phyloP scores from a whole-genome alignment of 371 early-diverging fungal genomes.

The Fennellomyces sp. region DNA sequence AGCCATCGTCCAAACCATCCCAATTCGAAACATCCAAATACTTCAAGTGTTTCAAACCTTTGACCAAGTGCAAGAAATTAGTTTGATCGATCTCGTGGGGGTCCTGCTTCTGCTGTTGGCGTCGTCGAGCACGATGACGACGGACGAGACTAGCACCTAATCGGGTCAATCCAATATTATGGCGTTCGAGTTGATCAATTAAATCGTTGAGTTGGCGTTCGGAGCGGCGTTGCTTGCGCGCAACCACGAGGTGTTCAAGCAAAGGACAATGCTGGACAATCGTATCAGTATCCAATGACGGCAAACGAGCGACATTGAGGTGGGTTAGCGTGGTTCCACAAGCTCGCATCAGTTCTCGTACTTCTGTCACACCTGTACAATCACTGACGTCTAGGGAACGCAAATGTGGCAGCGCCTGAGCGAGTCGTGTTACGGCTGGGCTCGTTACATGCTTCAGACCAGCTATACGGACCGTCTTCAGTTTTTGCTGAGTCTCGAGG shows the following conservation, averaged over 20 bases:
- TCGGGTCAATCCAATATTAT: neutral
- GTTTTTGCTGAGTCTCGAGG: neutral
- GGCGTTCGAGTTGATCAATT: neutral
- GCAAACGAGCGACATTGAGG: neutral
- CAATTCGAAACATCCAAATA: constrained; percentile 2
- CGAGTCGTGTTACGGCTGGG: neutral
- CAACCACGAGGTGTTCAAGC: neutral
- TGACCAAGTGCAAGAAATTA: neutral
- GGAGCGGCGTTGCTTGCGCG: neutral
- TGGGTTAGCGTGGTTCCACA: constrained; percentile 9
- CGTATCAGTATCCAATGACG: neutral
- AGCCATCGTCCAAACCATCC: neutral
- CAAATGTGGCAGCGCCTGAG: neutral
- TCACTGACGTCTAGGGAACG: constrained; percentile 7
- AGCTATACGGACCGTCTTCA: neutral
- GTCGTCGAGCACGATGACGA: neutral
- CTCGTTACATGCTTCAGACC: constrained; percentile 1
- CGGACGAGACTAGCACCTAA: neutral
- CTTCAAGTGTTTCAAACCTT: neutral
- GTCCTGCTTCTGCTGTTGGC: neutral
- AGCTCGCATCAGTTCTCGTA: constrained; percentile 3
- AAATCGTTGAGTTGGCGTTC: neutral
- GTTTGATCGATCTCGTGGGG: neutral
- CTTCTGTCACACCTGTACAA: constrained; percentile 5
- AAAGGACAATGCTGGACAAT: constrained; percentile 3